These are phyloP conservation scores for Cornus suecica DNA, from an alignment of 148 eudicot genomes.

Conservation along the genomic window DNA sequence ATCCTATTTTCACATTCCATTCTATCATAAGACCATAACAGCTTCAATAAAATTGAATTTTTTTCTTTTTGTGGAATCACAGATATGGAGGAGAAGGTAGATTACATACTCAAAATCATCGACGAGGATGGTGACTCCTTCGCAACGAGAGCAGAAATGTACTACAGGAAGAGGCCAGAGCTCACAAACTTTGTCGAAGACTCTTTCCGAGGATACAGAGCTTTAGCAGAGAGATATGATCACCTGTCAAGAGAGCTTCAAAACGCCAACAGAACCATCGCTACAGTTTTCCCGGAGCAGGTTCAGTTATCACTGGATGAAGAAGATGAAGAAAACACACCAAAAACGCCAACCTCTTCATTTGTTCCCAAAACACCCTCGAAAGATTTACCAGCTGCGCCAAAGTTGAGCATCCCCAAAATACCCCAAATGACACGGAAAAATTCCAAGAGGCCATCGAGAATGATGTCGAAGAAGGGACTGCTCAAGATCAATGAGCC, in stretches of 20 bases:
- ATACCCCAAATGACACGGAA: constrained; percentile 29
- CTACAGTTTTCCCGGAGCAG: constrained; percentile 68
- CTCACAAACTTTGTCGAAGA: constrained; percentile 70
- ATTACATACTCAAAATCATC: constrained; percentile 64
- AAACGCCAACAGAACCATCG: constrained; percentile 77
- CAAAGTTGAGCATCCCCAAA: constrained; percentile 39
- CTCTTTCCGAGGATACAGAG: constrained; percentile 65
- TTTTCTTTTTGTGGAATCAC: constrained; percentile 18
- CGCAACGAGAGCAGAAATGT: constrained; percentile 83
- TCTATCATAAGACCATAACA: no score
- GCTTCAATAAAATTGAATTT: no score
- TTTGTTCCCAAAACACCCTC: constrained; percentile 18
- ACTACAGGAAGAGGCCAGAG: constrained; percentile 89
- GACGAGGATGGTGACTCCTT: constrained; percentile 94
- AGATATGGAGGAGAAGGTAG: constrained; percentile 88
- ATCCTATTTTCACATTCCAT: no score
- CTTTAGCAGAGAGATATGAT: constrained; percentile 86
- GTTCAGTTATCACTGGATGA: constrained; percentile 54
- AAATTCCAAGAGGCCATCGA: constrained; percentile 33
- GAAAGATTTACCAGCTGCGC: constrained; percentile 26
- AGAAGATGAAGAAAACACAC: constrained; percentile 47
- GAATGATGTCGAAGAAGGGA: constrained; percentile 53
- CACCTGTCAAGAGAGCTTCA: constrained; percentile 73
- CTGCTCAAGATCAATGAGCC: constrained; percentile 38
- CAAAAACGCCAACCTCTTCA: constrained; percentile 25